Evolutionary conservation across 2,329 filamentous ascomycete species (phyloP).

Genomic region (Aspergillus latus): DNA sequence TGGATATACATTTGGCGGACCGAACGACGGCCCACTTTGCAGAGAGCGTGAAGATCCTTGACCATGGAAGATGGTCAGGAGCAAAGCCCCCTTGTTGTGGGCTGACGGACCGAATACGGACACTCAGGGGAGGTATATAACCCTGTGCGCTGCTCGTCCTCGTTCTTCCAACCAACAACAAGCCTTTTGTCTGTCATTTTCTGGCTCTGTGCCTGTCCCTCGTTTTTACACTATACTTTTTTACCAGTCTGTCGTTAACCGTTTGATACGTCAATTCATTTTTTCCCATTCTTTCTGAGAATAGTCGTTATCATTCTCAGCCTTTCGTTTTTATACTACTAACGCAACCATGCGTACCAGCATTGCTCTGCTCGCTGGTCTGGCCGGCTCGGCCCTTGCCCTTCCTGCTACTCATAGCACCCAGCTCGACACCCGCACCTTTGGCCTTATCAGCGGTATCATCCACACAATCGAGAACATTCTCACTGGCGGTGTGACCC

Average conservation of each 20-base stretch:
- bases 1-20: conserved; percentile 18
- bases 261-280: conserved; percentile 17
- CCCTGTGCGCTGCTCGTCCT: conserved; percentile 27
- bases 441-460: conserved; percentile 26
- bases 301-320: conserved; percentile 18
- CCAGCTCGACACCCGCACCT: conserved; percentile 28
- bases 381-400: conserved; percentile 35
- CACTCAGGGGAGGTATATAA: conserved; percentile 41
- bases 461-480: conserved; percentile 24
- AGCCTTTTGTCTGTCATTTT: conserved; percentile 26
- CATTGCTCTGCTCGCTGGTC: conserved; percentile 34
- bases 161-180: conserved; percentile 19
- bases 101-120: conserved; percentile 12
- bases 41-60: conserved; percentile 25
- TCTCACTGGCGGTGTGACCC: conserved; percentile 25
- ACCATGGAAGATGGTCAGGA: conserved; percentile 9
- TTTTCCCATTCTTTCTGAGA: conserved; percentile 10
- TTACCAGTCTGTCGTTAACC: conserved; percentile 37
- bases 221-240: conserved; percentile 22
- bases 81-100: conserved; percentile 7
- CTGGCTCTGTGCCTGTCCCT: conserved; percentile 20
- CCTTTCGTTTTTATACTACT: conserved; percentile 21
- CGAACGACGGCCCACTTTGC: conserved; percentile 21
- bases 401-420: conserved; percentile 27
- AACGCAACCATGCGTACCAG: conserved; percentile 25